Evolutionary conservation across 2,329 filamentous ascomycete species (phyloP).

Genomic region (Phoma sp.): DNA sequence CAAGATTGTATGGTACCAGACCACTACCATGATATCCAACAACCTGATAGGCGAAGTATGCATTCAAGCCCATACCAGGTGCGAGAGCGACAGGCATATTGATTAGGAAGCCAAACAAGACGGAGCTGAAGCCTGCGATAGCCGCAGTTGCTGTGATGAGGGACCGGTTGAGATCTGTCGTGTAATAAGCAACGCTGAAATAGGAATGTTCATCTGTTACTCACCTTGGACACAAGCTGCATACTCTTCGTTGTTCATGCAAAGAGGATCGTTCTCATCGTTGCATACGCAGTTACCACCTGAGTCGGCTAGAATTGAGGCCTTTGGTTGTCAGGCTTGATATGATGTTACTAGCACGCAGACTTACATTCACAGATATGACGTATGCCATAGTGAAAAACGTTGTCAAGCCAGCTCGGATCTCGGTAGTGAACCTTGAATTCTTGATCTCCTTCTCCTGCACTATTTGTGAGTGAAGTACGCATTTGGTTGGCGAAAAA

Average conservation of each 20-base stretch:
- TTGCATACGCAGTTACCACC: constrained; percentile 79
- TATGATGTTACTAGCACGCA: background rate
- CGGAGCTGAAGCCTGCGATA: constrained; percentile 77
- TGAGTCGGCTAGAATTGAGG: constrained; percentile 58
- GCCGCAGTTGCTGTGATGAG: constrained; percentile 85
- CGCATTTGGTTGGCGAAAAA: background rate
- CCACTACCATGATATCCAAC: constrained; percentile 80
- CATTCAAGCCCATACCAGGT: constrained; percentile 68
- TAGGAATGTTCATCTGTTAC: background rate
- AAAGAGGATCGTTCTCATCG: constrained; percentile 58
- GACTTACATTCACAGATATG: constrained; percentile 40
- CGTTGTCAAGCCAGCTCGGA: constrained; percentile 81
- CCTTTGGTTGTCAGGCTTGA: constrained; percentile 32
- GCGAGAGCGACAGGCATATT: constrained; percentile 66
- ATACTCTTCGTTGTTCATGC: constrained; percentile 65
- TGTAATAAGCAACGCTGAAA: background rate
- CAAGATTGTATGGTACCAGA: constrained; percentile 74
- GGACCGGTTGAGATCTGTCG: constrained; percentile 70
- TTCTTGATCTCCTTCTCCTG: constrained; percentile 75
- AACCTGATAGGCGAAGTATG: constrained; percentile 84
- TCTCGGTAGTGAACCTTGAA: constrained; percentile 81
- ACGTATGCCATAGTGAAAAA: constrained; percentile 58
- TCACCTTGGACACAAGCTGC: constrained; percentile 61
- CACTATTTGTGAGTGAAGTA: constrained; percentile 20
- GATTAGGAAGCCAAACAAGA: constrained; percentile 81